phyloP scores from a whole-genome alignment of 2,329 filamentous ascomycete genomes.

The Fusarium guadeloupense region DNA sequence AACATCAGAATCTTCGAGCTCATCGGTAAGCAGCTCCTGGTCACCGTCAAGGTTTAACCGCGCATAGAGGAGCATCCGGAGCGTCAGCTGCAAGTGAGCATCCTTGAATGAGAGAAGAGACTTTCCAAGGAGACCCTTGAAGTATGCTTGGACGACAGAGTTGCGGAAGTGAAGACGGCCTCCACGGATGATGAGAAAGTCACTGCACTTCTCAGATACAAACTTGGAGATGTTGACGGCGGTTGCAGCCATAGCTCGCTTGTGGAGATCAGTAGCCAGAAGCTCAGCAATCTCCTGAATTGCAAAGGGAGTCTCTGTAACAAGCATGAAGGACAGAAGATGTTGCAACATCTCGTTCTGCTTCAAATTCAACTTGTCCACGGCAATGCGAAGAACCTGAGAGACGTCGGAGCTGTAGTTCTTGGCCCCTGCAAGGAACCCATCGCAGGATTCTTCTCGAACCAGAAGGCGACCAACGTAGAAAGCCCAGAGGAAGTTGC shows the following conservation, averaged over 20 bases:
- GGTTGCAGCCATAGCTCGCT: slow-evolving; percentile 3
- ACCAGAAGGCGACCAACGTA: slow-evolving; percentile 45
- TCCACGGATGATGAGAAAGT: slow-evolving; percentile 47
- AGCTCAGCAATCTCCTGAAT: slow-evolving; percentile 48
- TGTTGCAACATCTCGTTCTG: slow-evolving; percentile 29
- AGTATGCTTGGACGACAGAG: slow-evolving; percentile 45
- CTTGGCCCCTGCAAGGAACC: slow-evolving; percentile 9
- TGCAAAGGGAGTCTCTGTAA: slow-evolving; percentile 46
- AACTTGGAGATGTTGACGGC: slow-evolving; percentile 30
- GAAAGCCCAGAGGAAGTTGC: slow-evolving; percentile 52
- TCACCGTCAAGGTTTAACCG: slow-evolving; percentile 44
- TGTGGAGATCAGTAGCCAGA: slow-evolving; percentile 43
- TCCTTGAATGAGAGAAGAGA: slow-evolving; percentile 47
- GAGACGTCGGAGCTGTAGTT: slow-evolving; percentile 18
- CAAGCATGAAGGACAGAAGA: slow-evolving; percentile 49
- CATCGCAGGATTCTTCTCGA: slow-evolving; percentile 33
- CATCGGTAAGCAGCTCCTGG: slow-evolving; percentile 29
- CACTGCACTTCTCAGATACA: slow-evolving; percentile 28
- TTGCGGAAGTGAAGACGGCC: slow-evolving; percentile 51
- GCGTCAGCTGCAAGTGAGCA: slow-evolving; percentile 47
- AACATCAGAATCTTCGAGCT: slow-evolving; percentile 36
- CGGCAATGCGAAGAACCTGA: slow-evolving; percentile 18
- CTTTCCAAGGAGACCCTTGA: slow-evolving; percentile 48
- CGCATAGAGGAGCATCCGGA: slow-evolving; percentile 49
- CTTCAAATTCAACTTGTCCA: slow-evolving; percentile 22